Conservation (phyloP, 768 basidiomycete species). For the Mycena albidolilacea region DNA sequence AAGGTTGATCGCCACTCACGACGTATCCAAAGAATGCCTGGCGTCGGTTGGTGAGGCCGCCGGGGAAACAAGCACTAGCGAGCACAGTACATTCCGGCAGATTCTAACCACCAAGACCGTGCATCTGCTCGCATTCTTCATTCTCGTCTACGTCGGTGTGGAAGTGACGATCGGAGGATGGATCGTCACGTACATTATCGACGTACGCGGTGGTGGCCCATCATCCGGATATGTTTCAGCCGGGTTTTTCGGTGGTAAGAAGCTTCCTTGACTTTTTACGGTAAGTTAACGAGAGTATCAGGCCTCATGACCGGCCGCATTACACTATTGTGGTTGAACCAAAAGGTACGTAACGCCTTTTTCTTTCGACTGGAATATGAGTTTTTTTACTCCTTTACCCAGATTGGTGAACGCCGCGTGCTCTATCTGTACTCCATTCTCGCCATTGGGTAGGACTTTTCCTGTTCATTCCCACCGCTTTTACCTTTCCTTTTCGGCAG, state of each 20-base stretch:
- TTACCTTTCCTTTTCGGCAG: constrained; percentile 46
- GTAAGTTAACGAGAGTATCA: constrained; percentile 40
- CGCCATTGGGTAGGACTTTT: constrained; percentile 60
- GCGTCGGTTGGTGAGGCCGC: constrained; percentile 65
- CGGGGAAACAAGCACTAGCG: constrained; percentile 53
- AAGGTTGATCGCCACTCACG: neutral
- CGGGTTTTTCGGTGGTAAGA: constrained; percentile 69
- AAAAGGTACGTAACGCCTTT: constrained; percentile 52
- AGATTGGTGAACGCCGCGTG: constrained; percentile 70
- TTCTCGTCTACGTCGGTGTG: constrained; percentile 78
- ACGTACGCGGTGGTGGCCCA: constrained; percentile 60
- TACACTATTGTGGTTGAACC: constrained; percentile 68
- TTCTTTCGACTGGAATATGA: neutral
- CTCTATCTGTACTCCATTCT: constrained; percentile 67
- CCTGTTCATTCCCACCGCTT: neutral
- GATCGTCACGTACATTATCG: constrained; percentile 75
- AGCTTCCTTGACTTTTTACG: neutral
- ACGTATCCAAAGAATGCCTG: constrained; percentile 62
- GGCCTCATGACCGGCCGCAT: constrained; percentile 72
- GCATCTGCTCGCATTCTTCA: constrained; percentile 75
- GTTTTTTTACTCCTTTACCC: neutral
- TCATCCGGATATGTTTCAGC: constrained; percentile 71
- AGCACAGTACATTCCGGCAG: constrained; percentile 62
- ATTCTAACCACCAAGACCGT: constrained; percentile 68
- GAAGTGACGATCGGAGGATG: constrained; percentile 77